Evolutionary conservation across 1,284 basidiomycete genomes (phyloP).

Genomic region (Pseudozyma tsukubaensis): DNA sequence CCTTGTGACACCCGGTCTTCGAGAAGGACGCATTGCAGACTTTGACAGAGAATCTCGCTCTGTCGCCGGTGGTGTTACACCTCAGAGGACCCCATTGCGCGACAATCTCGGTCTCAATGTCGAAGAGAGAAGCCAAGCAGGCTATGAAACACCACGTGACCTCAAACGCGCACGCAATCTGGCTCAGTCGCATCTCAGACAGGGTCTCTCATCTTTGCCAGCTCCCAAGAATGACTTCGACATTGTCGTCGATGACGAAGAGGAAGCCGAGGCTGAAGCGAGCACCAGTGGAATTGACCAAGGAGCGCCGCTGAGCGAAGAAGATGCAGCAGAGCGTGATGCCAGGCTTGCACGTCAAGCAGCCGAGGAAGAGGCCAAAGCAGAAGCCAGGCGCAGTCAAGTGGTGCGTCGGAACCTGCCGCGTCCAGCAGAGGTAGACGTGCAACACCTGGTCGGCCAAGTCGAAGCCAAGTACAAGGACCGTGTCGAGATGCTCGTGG

Average conservation of each 20-base stretch:
- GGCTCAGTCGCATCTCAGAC: conserved; percentile 74
- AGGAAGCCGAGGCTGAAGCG: conserved; percentile 17
- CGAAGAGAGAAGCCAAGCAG: conserved; percentile 31
- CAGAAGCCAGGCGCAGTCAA: conserved; percentile 81
- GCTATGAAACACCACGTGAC: conserved; percentile 53
- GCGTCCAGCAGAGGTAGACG: conserved; percentile 84
- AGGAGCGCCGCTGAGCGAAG: conserved; percentile 27
- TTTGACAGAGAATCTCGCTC: conserved; percentile 1
- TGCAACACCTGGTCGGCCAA: conserved; percentile 74
- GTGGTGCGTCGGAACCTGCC: conserved; percentile 86
- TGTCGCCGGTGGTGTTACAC: conserved; percentile 70
- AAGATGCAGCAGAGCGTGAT: conserved; percentile 91
- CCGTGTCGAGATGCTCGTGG: conserved; percentile 77
- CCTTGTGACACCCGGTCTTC: conserved; percentile 77
- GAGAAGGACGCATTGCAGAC: conserved; percentile 21
- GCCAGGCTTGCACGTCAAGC: conserved; percentile 76
- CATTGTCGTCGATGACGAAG: conserved; percentile 79
- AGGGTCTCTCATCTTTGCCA: conserved; percentile 85
- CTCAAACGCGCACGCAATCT: conserved; percentile 36
- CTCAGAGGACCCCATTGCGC: conserved; percentile 89
- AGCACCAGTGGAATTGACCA: conserved; percentile 14
- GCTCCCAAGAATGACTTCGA: conserved; percentile 98
- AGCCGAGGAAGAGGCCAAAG: conserved; percentile 79
- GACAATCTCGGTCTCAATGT: conserved; percentile 89
- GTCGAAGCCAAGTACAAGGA: conserved; percentile 51